Base-by-base conservation (phyloP, 2,329 filamentous ascomycete species). In the Saccharata proteae region DNA sequence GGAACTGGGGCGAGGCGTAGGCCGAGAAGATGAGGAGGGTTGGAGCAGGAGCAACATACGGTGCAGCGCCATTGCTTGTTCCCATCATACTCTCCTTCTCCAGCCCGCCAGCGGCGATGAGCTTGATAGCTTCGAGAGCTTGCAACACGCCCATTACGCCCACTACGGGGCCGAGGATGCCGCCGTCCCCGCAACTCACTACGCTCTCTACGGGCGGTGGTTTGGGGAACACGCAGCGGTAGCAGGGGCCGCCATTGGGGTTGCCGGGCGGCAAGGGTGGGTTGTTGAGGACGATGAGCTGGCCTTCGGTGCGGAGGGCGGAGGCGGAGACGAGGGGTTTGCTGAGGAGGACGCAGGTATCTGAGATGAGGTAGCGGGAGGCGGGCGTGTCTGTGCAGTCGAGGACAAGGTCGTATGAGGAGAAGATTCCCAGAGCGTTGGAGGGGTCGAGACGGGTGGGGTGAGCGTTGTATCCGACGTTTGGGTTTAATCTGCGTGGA, bases 371-470 rank as follows among this genome's bases (percentile, higher is more conserved):
- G 52, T 98, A 96, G 25, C 90, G 80, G 0, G 84, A 82, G 2
- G 82, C 79, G 0, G 90, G 88, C 41, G 88, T 85, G 55, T 98
- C 90, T 7, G 88, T 96, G 53, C 90, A 98, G 55, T 98, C 90
- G 9, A 98, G 73, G 2, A 96, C 74, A 1, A 94, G 44, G 45
- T 93, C 83, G 49, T 93, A 96, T 4, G 62, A 45, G 0, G 63
- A 57, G 34, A 93, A 71, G 23, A 84, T 74, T 0, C 63, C 53
- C 5, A 73, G 57, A 1, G 84, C 80, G 31, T 79, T 81, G 36
- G 72, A 59, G 0, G 83, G 68, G 0, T 71, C 74, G 10, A 94
- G 68, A 40, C 80, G 77, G 10, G 65, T 62, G 7, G 57, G 52
- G 47, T 92, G 68, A 0, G 74, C 56, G 12, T 70, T 54, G 46